A percentile compares a stretch with the other conserved stretches of the same genome.
phyloP scores from a whole-genome alignment of 2,329 filamentous ascomycete species.

The Colletotrichum lupini region DNA sequence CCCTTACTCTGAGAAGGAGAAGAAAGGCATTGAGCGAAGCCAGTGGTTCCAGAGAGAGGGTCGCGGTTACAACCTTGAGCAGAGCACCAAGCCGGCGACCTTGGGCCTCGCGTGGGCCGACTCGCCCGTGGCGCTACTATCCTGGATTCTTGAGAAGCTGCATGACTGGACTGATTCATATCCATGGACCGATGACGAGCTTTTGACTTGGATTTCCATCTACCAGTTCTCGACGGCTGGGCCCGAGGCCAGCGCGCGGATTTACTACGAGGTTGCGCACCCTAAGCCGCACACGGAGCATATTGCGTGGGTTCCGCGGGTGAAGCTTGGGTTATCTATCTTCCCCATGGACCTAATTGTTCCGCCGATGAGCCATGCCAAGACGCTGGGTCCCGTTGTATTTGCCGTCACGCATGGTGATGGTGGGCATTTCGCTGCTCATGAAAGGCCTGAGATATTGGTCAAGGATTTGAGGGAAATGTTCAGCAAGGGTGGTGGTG shows the following conservation, averaged over 20 bases:
- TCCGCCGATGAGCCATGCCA: constrained; percentile 65
- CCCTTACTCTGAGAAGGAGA: constrained; percentile 64
- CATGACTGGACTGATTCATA: constrained; percentile 81
- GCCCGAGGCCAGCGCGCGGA: constrained; percentile 72
- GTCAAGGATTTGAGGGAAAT: constrained; percentile 65
- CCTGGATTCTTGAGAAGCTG: constrained; percentile 86
- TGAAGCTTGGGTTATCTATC: constrained; percentile 59
- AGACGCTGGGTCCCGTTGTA: constrained; percentile 70
- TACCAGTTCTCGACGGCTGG: constrained; percentile 79
- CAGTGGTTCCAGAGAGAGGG: constrained; percentile 69
- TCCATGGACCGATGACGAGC: constrained; percentile 80
- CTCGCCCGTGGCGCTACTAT: constrained; percentile 75
- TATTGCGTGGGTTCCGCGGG: constrained; percentile 45
- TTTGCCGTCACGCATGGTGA: constrained; percentile 61
- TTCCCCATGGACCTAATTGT: constrained; percentile 69
- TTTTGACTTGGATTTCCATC: constrained; percentile 79
- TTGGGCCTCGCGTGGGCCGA: constrained; percentile 76
- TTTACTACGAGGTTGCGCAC: constrained; percentile 77
- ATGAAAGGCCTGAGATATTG: constrained; percentile 65
- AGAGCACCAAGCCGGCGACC: constrained; percentile 78
- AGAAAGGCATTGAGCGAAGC: constrained; percentile 61
- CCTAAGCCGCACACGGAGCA: constrained; percentile 38
- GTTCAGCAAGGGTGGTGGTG: constrained; percentile 65
- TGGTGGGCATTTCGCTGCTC: constrained; percentile 72
- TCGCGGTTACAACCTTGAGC: constrained; percentile 67